These are phyloP conservation scores for Diaporthe sp. DNA, from an alignment of 2,329 filamentous ascomycete species.

Conservation along the genomic window DNA sequence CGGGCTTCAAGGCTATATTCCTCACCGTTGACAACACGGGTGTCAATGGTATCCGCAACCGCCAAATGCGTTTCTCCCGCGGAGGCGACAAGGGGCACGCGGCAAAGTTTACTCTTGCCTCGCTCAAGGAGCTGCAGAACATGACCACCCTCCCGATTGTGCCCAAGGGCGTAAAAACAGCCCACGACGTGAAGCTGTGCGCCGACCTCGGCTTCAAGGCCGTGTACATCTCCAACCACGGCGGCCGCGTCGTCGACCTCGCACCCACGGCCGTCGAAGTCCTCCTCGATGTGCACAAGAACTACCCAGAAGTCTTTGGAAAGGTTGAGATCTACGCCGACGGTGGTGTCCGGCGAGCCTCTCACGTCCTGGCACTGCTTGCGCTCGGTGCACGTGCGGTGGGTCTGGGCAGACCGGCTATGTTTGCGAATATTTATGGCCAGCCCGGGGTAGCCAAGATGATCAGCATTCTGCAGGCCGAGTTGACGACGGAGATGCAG, in stretches of 20 bases:
- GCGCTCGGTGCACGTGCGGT: slow-evolving; percentile 61
- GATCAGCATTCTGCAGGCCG: neutral
- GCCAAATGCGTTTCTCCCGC: neutral
- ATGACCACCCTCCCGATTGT: slow-evolving; percentile 44
- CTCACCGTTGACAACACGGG: slow-evolving; percentile 4
- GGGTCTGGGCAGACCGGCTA: slow-evolving; percentile 53
- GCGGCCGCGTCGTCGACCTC: slow-evolving; percentile 64
- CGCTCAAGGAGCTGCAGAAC: neutral
- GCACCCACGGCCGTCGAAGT: slow-evolving; percentile 58
- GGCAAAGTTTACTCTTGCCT: neutral
- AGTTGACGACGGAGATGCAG: slow-evolving; percentile 5
- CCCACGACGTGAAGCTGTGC: slow-evolving; percentile 52
- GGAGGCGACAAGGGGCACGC: neutral
- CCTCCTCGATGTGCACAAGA: slow-evolving; percentile 58
- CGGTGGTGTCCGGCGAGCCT: slow-evolving; percentile 60
- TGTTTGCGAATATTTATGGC: slow-evolving; percentile 2
- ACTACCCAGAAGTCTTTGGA: slow-evolving; percentile 51
- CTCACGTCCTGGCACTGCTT: slow-evolving; percentile 62
- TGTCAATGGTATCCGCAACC: neutral
- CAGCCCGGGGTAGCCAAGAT: slow-evolving; percentile 3
- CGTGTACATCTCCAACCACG: slow-evolving; percentile 65
- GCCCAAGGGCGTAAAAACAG: slow-evolving; percentile 51
- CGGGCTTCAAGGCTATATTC: neutral
- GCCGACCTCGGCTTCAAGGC: slow-evolving; percentile 57
- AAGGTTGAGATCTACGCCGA: slow-evolving; percentile 62